Evolutionary conservation across 2,329 filamentous ascomycete species (phyloP), one percentile per base, ranked within the genome.

Genomic region (Orbilia brochopaga): DNA sequence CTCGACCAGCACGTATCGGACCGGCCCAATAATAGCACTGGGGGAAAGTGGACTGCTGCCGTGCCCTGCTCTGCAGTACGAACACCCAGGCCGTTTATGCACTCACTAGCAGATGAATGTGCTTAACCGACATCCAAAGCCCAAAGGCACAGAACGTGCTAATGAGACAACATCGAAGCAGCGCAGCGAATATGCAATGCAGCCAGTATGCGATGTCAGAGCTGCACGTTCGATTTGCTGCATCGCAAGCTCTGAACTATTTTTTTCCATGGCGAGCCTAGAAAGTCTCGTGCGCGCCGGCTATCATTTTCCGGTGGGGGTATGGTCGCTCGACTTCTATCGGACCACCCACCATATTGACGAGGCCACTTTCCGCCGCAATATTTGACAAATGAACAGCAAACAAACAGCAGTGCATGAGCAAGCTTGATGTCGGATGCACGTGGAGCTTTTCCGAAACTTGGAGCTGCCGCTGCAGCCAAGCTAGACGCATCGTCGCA

Each of bases 201-300:
- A 48, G n/a, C n/a, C n/a, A n/a, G 19, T 10, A 19, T 48, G 44
- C 44, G 44, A 48, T 48, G 44, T 21, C 19, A 23, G 19, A 48
- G n/a, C 44, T 48, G 44, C 44, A 48, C 44, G 15, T 48, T 21
- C n/a, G 17, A 48, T 48, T 48, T 21, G 44, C 11, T 21, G 37
- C 27, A 32, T 32, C 27, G 3, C 27, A 32, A 3, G 8, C 8
- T 8, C 27, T 32, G 8, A 32, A 32, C 27, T 42, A 6, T 42
- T 42, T 42, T 42, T 42, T 42, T 15, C 15, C 13, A 5, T 42
- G 5, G 37, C 13, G 37, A 42, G 13, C 13, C n/a, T 4, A 4
- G 37, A 32, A 32, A 3, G 27, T 3, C 27, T 32, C 27, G 27
- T 32, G 27, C 8, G 27, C 27, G 8, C 27, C 27, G 27, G 8